Evolutionary conservation across 495 filamentous ascomycete genomes (phyloP), one percentile per base, ranked within the genome.

Genomic region (Podospora conica): DNA sequence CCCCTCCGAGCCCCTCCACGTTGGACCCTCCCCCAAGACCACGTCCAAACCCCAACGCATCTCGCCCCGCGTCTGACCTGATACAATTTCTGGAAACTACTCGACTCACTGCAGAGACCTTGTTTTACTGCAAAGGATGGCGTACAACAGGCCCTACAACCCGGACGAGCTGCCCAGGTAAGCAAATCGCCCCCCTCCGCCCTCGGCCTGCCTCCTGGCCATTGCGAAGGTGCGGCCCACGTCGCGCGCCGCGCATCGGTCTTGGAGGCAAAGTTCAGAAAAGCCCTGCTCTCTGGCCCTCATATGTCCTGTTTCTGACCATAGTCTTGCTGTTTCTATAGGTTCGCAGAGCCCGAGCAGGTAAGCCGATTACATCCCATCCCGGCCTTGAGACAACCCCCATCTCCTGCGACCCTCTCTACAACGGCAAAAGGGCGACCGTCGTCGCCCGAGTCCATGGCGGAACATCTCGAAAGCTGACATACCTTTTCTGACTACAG

Each of bases 161-260:
- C 94, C 94, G n/a, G 96, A 98, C 81, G 91, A 92, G 77, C 87
- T 98, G 66, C 95, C 95, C 76, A 92, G 92, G 89, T 96, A 82
- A 86, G 92, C 87, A 22, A 20, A 53, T 25, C 27, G 21, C 40
- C 40, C 59, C 12, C 40, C 22, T 33, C 48, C 9, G 3, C 24
- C 48, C 22, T 53, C 20, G n/a, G 9, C 54, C 23, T 18, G 8
- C 27, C 22, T 29, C 40, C 22, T 1, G 11, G 53, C 24, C 23
- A 20, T 27, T 53, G 31, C 20, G 59, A 22, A 61, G 1, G 31
- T 24, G 22, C 57, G 57, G 18, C 18, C 40, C 40, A 48, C 15
- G 18, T n/a, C 15, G 40, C 40, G 40, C 40, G 40, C 40, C 15
- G 40, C 15, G 40, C 40, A n/a, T 48, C 40, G 15, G 40, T 48